Evolutionary conservation across 148 eudicot genomes (phyloP), one percentile per base, ranked within the genome.

Genomic region (Silene uniflora): DNA sequence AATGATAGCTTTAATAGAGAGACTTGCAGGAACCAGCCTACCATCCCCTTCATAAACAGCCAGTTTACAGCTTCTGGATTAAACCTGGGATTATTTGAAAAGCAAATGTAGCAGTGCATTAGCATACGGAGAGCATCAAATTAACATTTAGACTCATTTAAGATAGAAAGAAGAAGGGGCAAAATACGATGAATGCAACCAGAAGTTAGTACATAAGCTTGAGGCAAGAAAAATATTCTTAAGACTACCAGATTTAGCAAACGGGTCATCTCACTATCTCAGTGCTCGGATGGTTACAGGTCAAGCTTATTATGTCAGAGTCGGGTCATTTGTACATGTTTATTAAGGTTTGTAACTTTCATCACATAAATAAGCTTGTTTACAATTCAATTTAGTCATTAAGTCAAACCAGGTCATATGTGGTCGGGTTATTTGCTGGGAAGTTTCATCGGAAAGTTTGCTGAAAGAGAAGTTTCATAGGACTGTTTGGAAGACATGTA

Each of bases 1-100:
- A 95, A 69, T 19, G 92, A 82, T 81, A 90, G 75, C 73, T 91
- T 92, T 42, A 95, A 85, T 22, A 95, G 91, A 24, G 73, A 24
- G 21, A 81, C 85, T 17, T 83, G 86, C 22, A 85, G 46, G 56
- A 85, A 83, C 88, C 88, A 85, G 22, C 88, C 88, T 27, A 85
- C 84, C 74, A 85, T 64, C 73, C 86, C 88, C 67, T 85, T 85
- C 86, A 83, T 80, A 62, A 85, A 74, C 44, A 85, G 47, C 86
- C 86, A 85, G 75, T 85, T 80, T 46, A 85, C 78, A 4, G 84
- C 77, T 74, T 85, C 88, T 32, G 86, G 88, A 69, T 75, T 76
- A 55, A 85, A 85, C 83, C 88, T 85, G 80, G 46, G 67, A 29
- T 4, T 35, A 24, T 63, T 10, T 10, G 4, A 9, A 25, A 42